Base-by-base conservation (phyloP, 1,284 basidiomycete genomes). In the Trametes hirsuta region DNA sequence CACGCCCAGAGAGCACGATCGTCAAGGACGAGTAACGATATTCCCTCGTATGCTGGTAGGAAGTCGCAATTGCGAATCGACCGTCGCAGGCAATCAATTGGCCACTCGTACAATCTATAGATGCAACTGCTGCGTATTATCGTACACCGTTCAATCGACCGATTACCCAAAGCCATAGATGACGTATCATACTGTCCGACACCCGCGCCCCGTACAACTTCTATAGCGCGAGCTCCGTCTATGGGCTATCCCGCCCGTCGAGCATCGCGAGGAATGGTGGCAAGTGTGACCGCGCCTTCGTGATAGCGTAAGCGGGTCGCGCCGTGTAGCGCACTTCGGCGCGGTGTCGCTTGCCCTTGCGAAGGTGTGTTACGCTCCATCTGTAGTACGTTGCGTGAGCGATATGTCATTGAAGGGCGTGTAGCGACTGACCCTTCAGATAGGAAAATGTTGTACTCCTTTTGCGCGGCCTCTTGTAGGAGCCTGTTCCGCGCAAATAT, bases 221-320 rank as follows among this genome's bases (percentile, higher is more conserved):
- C 25, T 25, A 25, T 11, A 25, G 22, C 22, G 44, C 10, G 21
- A 3, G 5, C 22, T 18, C 21, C 5, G 15, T 11, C 34, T 47
- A 53, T 18, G 35, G 6, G 30, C 34, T n/a, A 12, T 30, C 47
- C 45, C 36, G 50, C 25, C 34, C 47, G 22, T 72, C 75, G 46
- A 91, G 75, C 56, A 91, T 78, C 44, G 79, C 85, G 66, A 90
- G 80, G 74, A 87, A 91, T 1, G 90, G 90, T 40, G 89, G 88
- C 45, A 76, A 76, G 36, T 78, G 79, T 45, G 72, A 71, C 50
- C 73, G 67, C 30, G 80, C 76, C 9, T 77, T 63, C 66, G 80
- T 83, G 2, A 74, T 69, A 24, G 80, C 77, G 63, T 77, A 81
- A 47, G 87, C 90, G 21, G 88, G 86, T 63, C 86, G 80, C 15